Conservation (phyloP, 192 early-diverging fungal species). For the Coemansia sp. region DNA sequence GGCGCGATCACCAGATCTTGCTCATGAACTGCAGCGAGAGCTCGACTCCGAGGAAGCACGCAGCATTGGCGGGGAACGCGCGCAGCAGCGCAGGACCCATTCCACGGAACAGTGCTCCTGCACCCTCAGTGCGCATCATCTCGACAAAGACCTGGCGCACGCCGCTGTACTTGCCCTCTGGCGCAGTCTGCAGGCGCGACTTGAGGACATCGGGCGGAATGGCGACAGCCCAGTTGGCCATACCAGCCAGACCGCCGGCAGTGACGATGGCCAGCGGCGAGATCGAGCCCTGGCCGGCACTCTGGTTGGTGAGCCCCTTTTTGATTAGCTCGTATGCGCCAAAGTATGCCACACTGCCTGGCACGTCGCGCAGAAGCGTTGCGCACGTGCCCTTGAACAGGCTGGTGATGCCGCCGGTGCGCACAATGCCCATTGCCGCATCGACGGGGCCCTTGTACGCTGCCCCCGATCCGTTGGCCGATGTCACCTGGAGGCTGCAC, state of each 20-base stretch:
- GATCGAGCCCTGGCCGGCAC: conserved; percentile 71
- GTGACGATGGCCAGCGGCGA: conserved; percentile 82
- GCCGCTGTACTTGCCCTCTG: conserved; percentile 56
- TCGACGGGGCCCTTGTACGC: conserved; percentile 91
- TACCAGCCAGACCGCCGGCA: conserved; percentile 97
- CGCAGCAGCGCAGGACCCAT: conserved; percentile 80
- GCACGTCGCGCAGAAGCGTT: conserved; percentile 89
- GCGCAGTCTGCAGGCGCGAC: conserved; percentile 69
- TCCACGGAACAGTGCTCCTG: conserved; percentile 76
- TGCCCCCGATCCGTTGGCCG: conserved; percentile 34
- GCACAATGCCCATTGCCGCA: conserved; percentile 78
- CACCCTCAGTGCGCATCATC: conserved; percentile 59
- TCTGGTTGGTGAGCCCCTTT: conserved; percentile 62
- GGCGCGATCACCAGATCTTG: conserved; percentile 30
- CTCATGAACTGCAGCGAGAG: conserved; percentile 52
- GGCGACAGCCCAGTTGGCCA: conserved; percentile 88
- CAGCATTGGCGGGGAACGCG: conserved; percentile 83
- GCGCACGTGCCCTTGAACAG: conserved; percentile 95
- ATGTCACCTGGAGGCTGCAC: conserved; percentile 81
- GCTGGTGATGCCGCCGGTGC: conserved; percentile 81
- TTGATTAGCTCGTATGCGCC: conserved; percentile 92
- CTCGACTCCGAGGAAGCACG: conserved; percentile 71
- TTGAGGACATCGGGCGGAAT: conserved; percentile 87
- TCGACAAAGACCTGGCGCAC: conserved; percentile 55
- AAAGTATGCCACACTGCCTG: conserved; percentile 95